Evolutionary conservation across 2,329 filamentous ascomycete species (phyloP), one percentile per base, ranked within the genome.

Genomic region (Penicillium sp.): DNA sequence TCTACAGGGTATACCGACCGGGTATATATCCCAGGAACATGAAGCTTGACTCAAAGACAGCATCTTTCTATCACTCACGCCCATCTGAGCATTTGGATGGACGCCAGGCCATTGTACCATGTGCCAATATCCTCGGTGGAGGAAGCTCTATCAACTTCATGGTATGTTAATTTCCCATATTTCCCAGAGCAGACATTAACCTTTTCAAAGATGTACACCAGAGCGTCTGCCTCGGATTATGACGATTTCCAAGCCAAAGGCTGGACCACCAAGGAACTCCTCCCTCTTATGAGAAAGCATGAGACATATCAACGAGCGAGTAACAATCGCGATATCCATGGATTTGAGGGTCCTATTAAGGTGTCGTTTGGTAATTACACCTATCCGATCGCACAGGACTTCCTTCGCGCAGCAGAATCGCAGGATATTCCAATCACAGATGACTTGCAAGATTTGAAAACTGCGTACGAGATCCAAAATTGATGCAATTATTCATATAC

Each of bases 311-410:
- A 92, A 65, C 75, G 84, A 33, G 76, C 85, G 6, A 83, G 78
- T 45, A 84, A 84, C 63, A 87, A 87, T 69, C 78, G 75, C 67
- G 83, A 73, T 53, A 63, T 89, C 19, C 90, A 93, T 65, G 90
- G 90, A 1, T 90, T 87, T 52, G 88, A 91, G 29, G 89, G 90
- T 0, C 90, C 90, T 0, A 91, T 92, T 77, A 91, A 91, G 75
- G 88, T 91, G 34, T 91, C 88, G 0, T 92, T 92, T 60, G 87
- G 88, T 51, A 91, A 91, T 73, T 88, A 91, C 73, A 89, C 87
- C 4, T 92, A 92, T 63, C 89, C 89, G 1, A 86, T 92, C 73
- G 91, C 89, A 81, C 87, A 92, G 48, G 89, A 93, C 72, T 92
- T 92, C 79, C 77, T 92, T 33, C 80, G 88, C 18, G 87, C 88